phyloP scores from a whole-genome alignment of 75 land plant species.

The Picea sitchensis region DNA sequence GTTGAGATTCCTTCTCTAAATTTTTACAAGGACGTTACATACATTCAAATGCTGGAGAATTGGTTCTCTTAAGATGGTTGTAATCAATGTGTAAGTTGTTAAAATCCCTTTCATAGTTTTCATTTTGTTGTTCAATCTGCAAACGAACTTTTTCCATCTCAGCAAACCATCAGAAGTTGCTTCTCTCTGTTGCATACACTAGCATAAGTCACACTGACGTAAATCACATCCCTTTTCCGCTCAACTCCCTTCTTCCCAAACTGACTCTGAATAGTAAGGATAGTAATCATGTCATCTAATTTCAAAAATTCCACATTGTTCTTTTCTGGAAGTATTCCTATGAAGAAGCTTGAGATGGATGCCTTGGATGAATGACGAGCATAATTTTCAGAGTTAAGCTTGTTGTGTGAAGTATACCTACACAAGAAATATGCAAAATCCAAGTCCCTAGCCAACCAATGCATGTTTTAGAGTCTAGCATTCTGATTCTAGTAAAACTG shows the following conservation, averaged over 20 bases:
- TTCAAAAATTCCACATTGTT: too few species aligned
- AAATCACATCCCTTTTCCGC: not conserved
- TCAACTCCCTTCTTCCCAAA: not conserved
- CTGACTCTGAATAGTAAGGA: not conserved
- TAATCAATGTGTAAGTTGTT: too few species aligned
- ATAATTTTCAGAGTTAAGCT: not conserved
- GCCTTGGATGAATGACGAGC: not conserved
- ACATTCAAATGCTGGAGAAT: too few species aligned
- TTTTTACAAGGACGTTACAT: too few species aligned
- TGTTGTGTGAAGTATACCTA: not conserved
- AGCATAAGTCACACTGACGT: not conserved
- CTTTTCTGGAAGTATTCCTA: not conserved
- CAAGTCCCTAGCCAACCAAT: not conserved
- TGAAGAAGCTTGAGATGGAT: not conserved
- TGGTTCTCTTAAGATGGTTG: too few species aligned
- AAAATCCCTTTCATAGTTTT: too few species aligned
- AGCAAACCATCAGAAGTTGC: not conserved
- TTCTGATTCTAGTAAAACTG: too few species aligned
- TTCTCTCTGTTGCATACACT: not conserved
- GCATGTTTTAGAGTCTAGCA: not conserved
- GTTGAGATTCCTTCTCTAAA: too few species aligned
- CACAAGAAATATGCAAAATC: conserved; percentile 2
- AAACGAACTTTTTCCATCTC: not conserved
- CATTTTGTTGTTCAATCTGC: too few species aligned
- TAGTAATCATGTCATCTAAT: too few species aligned